Percentiles rank a stretch among this genome's conserved stretches.
Evolutionary conservation across 2,329 filamentous ascomycete species (phyloP).

Genomic region (Cladophialophora chaetospira): DNA sequence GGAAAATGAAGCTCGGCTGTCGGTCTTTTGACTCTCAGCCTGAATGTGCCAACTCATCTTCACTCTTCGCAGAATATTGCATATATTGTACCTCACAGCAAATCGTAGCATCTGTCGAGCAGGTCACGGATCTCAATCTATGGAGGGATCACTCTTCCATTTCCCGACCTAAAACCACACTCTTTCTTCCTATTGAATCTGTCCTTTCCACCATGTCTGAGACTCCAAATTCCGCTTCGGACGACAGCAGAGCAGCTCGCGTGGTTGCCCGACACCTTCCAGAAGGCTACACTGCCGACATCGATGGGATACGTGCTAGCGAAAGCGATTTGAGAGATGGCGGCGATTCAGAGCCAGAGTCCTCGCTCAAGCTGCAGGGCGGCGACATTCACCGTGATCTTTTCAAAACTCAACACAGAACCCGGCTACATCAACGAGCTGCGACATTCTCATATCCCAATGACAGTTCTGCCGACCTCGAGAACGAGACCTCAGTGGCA

Average conservation of each 20-base stretch:
- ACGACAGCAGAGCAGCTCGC: slow-evolving; percentile 23
- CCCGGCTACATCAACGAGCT: slow-evolving; percentile 57
- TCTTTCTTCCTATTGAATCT: neutral
- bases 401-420: slow-evolving; percentile 69
- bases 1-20: no score
- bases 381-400: slow-evolving; percentile 78
- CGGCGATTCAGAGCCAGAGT: slow-evolving; percentile 43
- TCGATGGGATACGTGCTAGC: slow-evolving; percentile 19
- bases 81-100: no score
- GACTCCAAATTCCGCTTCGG: slow-evolving; percentile 12
- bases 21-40: no score
- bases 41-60: no score
- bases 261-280: slow-evolving; percentile 29
- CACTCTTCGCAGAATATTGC: no score
- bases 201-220: slow-evolving; percentile 23
- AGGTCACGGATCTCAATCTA: neutral
- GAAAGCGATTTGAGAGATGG: neutral
- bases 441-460: slow-evolving; percentile 66
- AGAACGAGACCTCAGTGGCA: slow-evolving; percentile 44
- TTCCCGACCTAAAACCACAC: neutral
- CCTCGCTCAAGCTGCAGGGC: slow-evolving; percentile 71
- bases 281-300: slow-evolving; percentile 28
- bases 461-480: slow-evolving; percentile 32
- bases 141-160: neutral
- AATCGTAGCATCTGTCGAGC: no score